Evolutionary conservation across 805 yeast species (phyloP).

Genomic region (Kluyveromyces lactis): DNA sequence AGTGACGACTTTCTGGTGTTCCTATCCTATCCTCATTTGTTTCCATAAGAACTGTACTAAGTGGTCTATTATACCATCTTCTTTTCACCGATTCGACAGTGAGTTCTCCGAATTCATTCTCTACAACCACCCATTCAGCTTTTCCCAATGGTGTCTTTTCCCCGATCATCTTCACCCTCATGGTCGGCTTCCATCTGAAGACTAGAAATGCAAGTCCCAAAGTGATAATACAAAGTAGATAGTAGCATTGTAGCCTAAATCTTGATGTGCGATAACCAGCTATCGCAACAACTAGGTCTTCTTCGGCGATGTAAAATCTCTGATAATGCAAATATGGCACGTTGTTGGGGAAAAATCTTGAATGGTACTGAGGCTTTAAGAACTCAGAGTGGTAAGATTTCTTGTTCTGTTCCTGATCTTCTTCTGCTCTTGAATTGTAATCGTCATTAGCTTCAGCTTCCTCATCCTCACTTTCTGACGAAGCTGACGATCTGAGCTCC

Average conservation of each 20-base stretch:
- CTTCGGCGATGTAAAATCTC: slow-evolving; percentile 88
- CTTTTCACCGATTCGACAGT: slow-evolving; percentile 48
- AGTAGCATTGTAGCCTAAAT: slow-evolving; percentile 40
- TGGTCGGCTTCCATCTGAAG: slow-evolving; percentile 80
- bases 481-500: slow-evolving; percentile 18
- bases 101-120: slow-evolving; percentile 88
- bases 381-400: slow-evolving; percentile 25
- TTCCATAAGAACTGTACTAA: slow-evolving; percentile 54
- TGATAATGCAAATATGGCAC: slow-evolving; percentile 48
- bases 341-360: slow-evolving; percentile 34
- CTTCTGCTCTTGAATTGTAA: slow-evolving; percentile 9
- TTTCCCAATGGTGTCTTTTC: slow-evolving; percentile 58
- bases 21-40: slow-evolving; percentile 21
- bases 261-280: slow-evolving; percentile 71
- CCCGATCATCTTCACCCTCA: slow-evolving; percentile 62
- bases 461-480: slow-evolving; percentile 16
- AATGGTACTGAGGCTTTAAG: slow-evolving; percentile 32
- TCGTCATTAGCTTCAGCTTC: slow-evolving; percentile 6
- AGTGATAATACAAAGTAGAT: slow-evolving; percentile 46
- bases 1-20: slow-evolving; percentile 10
- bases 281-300: slow-evolving; percentile 87
- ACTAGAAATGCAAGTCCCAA: slow-evolving; percentile 67
- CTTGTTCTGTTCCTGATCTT: slow-evolving; percentile 22
- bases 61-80: slow-evolving; percentile 57
- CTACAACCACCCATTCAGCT: slow-evolving; percentile 90